Evolutionary conservation across 768 basidiomycete genomes (phyloP), one percentile per base, ranked within the genome.

Genomic region (Suillus cothurnatus): DNA sequence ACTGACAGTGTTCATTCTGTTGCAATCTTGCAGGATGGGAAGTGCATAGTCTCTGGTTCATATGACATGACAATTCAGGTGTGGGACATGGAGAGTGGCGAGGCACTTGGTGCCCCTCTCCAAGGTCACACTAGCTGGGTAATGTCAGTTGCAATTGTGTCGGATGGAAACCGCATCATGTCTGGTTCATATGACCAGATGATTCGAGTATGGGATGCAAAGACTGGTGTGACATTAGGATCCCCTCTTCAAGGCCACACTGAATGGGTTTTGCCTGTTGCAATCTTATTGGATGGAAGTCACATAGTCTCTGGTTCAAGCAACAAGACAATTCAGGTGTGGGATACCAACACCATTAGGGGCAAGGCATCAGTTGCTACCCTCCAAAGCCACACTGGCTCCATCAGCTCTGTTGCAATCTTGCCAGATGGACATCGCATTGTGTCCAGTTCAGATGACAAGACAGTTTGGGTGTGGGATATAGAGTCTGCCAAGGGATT

Each of bases 21-120:
- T 2, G 47, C 68, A 28, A 64, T 71, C 56, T 68, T 68, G 0
- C 43, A 43, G 2, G 32, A 64, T 32, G n/a, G 59, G 1, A 43
- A 23, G 43, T 17, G 8, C 32, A 59, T 64, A 23, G 21, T 61
- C 4, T 64, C 63, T 5, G 63, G 63, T 36, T 58, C 58, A 17
- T 2, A 5, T 0, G 56, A 58, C 36, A 26, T 23, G 2, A 38
- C 56, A 2, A 36, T 23, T 6, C 32, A n/a, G 61, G 39, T 67
- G 68, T 77, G 7, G 71, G 61, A 65, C 34, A 32, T 60, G 19
- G 23, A 62, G 28, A 41, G 49, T 34, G 61, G 39, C 31, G 3
- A 64, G 34, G 41, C 39, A 50, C 50, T 49, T 1, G 31, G 11
- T 45, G 45, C n/a, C 26, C 50, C 55, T 1, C n/a, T 64, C 11